Evolutionary conservation across 2,329 filamentous ascomycete species (phyloP).

Genomic region (Colletotrichum abscissum): DNA sequence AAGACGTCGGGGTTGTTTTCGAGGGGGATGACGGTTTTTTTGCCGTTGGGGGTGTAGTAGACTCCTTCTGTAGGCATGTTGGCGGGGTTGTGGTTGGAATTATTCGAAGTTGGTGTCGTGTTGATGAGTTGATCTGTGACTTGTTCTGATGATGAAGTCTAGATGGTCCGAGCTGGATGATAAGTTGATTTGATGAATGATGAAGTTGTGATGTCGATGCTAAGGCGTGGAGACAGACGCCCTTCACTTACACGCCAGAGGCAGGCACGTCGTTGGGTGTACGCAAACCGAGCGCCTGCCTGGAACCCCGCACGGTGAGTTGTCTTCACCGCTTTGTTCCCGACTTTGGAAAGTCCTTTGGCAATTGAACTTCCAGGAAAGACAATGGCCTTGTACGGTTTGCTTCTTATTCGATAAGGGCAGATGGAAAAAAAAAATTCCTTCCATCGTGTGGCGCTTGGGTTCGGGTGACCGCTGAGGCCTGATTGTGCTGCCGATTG

Average conservation of each 20-base stretch:
- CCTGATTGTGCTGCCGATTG: background rate
- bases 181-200: background rate
- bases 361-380: background rate
- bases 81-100: background rate
- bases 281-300: conserved; percentile 23
- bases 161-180: background rate
- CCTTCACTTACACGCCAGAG: background rate
- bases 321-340: background rate
- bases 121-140: too few relatives aligned
- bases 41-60: conserved; percentile 42
- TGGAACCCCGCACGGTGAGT: conserved; percentile 5
- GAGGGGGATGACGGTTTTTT: conserved; percentile 52
- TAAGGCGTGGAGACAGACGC: background rate
- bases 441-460: background rate
- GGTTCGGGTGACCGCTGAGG: background rate
- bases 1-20: conserved; percentile 82
- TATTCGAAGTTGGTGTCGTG: rapidly evolving
- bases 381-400: background rate
- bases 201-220: background rate
- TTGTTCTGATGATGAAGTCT: background rate
- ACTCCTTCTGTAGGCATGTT: conserved; percentile 43
- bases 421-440: background rate
- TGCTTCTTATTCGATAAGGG: background rate
- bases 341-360: background rate
- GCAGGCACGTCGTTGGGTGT: background rate